Conservation (phyloP, 2,329 filamentous ascomycete genomes). For the Trichoderma citrinoviride region DNA sequence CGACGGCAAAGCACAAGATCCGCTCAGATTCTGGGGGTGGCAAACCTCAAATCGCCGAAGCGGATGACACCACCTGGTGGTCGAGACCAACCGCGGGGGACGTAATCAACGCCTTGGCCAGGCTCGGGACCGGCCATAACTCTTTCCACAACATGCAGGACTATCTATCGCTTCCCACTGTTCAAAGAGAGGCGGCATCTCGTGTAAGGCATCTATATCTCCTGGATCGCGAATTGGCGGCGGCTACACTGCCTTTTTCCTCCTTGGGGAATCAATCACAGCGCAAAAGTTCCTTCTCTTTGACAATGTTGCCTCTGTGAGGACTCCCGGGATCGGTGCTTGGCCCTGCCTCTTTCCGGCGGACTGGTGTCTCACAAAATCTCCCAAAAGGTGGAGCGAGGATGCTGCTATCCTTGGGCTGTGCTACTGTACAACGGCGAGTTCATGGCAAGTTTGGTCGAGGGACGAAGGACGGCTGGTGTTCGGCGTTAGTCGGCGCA, state of each 20-base stretch:
- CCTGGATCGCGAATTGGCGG: background rate
- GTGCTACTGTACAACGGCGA: too few species aligned
- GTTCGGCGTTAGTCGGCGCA: too few species aligned
- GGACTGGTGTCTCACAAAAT: background rate
- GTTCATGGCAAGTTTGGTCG: background rate
- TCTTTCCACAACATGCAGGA: background rate
- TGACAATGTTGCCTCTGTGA: background rate
- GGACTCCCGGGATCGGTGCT: background rate
- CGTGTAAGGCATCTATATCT: too few species aligned
- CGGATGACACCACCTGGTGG: constrained; percentile 53
- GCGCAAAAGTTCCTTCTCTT: background rate
- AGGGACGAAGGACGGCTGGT: background rate
- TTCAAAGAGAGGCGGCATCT: too few species aligned
- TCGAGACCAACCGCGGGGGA: constrained; percentile 67
- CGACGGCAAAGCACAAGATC: background rate
- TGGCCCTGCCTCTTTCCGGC: background rate
- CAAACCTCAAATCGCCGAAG: constrained; percentile 56
- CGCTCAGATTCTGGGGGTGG: background rate
- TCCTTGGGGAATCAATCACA: background rate
- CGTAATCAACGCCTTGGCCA: constrained; percentile 57
- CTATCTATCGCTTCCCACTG: too few species aligned
- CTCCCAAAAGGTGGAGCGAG: background rate
- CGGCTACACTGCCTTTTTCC: background rate
- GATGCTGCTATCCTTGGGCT: background rate
- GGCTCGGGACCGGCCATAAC: constrained; percentile 27